phyloP scores from a whole-genome alignment of 345 rosid species.

The Sisymbrium irio region DNA sequence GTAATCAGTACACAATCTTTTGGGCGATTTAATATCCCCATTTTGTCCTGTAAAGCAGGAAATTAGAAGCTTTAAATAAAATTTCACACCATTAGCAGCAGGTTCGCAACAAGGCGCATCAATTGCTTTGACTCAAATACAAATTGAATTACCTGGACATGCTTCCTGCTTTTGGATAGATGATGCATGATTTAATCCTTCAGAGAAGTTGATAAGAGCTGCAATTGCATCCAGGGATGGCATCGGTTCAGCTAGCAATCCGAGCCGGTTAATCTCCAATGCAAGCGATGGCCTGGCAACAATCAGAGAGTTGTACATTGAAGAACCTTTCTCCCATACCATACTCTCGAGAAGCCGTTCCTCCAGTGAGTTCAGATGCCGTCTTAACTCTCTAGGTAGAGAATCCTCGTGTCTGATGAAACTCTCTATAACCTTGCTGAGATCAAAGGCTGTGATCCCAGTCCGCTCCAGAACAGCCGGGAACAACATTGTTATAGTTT shows the following conservation, averaged over 20 bases:
- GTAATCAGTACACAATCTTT: constrained; percentile 55
- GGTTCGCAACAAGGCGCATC: not conserved
- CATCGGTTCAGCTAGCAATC: constrained; percentile 81
- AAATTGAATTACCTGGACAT: constrained; percentile 45
- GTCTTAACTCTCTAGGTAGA: constrained; percentile 92
- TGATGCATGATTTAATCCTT: constrained; percentile 40
- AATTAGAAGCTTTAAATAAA: constrained; percentile 9
- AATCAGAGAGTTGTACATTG: constrained; percentile 90
- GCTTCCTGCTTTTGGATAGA: constrained; percentile 53
- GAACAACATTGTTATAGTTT: constrained; percentile 87
- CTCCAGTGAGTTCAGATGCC: constrained; percentile 94
- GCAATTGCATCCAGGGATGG: constrained; percentile 88
- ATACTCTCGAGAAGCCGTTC: constrained; percentile 95
- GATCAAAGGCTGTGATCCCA: constrained; percentile 98
- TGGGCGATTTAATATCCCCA: constrained; percentile 80
- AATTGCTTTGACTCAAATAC: not conserved
- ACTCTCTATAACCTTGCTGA: constrained; percentile 98
- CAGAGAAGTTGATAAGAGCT: constrained; percentile 53
- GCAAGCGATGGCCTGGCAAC: constrained; percentile 77
- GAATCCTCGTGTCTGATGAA: constrained; percentile 95
- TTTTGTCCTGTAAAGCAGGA: constrained; percentile 65
- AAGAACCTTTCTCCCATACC: constrained; percentile 99
- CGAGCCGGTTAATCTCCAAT: constrained; percentile 61
- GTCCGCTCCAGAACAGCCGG: constrained; percentile 96
- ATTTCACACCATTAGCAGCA: constrained; percentile 7